Evolutionary conservation across 495 filamentous ascomycete genomes (phyloP), one percentile per base, ranked within the genome.

Genomic region (Xylaria bambusicola): DNA sequence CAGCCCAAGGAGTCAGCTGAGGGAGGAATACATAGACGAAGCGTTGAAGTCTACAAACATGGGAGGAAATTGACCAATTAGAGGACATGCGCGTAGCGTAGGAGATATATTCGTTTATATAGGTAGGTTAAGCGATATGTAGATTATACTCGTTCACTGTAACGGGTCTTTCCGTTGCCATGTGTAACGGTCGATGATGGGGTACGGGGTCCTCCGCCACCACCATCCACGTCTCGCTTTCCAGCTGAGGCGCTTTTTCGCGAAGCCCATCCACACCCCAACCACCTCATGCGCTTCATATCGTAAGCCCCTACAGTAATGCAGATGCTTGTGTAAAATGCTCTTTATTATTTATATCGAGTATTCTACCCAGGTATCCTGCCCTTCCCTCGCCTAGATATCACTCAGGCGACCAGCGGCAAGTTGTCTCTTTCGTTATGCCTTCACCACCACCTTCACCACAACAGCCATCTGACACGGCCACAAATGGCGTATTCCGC

Each of bases 401-500:
- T 15, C 17, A 6, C 7, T 15, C 41, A 6, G 36, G 36, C 6
- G 13, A 38, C 36, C 12, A 3, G 36, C 6, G 36, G 36, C 23
- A 13, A 47, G 7, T 24, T 33, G 10, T 10, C n/a, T 13, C 17
- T 6, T 27, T 2, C 20, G 36, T 23, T 33, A 72, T 72, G 69
- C 55, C 56, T 38, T 40, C 42, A 12, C 52, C 58, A 56, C 42
- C 51, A 33, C 17, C 69, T 64, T 53, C 68, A 63, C 42, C 60
- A 60, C 62, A 62, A 49, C 62, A 64, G 13, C 52, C 61, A 46
- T 23, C 31, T 64, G 75, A 63, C 36, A 68, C 72, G 2, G 75
- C 76, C 1, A 59, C 81, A 54, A 79, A 80, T 21, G 86, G 86
- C 7, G 70, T 81, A 15, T 85, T 86, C 66, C 68, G 72, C 44